Conservation (phyloP, 805 yeast species). For the Ogataea ramenticola region DNA sequence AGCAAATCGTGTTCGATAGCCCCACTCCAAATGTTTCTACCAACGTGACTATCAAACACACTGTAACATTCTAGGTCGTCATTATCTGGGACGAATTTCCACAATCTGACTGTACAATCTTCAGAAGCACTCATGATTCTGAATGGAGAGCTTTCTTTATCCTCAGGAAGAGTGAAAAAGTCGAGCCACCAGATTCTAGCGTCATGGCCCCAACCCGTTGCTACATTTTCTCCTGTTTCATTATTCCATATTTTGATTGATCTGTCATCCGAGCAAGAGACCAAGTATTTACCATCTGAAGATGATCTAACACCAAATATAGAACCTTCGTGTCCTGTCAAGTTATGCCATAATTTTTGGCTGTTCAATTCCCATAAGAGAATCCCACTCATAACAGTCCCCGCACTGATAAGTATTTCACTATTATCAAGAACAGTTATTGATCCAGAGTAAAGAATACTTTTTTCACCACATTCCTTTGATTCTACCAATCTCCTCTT, state of each 20-base stretch:
- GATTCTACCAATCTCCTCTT: conserved; percentile 21
- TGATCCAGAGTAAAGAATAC: conserved; percentile 84
- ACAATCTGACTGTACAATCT: conserved; percentile 76
- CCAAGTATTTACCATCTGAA: conserved; percentile 42
- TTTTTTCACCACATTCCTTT: conserved; percentile 55
- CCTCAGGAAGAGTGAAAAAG: conserved; percentile 35
- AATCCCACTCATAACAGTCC: conserved; percentile 89
- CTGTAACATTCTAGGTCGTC: conserved; percentile 33
- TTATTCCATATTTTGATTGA: conserved; percentile 74
- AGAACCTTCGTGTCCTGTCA: conserved; percentile 84
- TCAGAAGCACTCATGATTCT: conserved; percentile 67
- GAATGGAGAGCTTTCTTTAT: conserved; percentile 7
- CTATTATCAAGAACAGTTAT: conserved; percentile 37
- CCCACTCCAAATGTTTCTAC: conserved; percentile 84
- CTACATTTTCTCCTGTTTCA: conserved; percentile 46
- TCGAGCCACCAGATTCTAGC: conserved; percentile 86
- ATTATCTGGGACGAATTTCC: conserved; percentile 41
- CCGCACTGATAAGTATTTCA: conserved; percentile 63
- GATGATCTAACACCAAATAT: conserved; percentile 75
- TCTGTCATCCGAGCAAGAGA: conserved; percentile 91
- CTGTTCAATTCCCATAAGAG: conserved; percentile 61
- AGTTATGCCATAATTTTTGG: conserved; percentile 37
- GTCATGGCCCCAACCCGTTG: conserved; percentile 94
- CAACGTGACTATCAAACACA: conserved; percentile 65
- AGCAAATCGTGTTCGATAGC: conserved; percentile 39